Base-by-base conservation (phyloP, 805 yeast genomes). In the Hanseniaspora vineae region DNA sequence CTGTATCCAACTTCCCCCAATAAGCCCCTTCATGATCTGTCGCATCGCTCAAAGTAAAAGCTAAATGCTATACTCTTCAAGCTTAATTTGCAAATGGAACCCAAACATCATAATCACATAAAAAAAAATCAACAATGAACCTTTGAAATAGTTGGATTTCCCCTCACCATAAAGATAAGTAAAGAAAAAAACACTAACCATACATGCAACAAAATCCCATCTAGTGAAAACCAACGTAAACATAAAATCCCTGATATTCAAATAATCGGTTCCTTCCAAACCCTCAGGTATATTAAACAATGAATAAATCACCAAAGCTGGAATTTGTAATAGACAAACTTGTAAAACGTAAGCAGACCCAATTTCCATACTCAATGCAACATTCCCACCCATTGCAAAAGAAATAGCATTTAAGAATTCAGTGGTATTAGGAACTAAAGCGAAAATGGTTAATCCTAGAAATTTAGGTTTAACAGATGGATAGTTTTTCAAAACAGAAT, bases 281-380 rank as follows among this genome's bases (percentile, higher is more conserved):
- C 55, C 66, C 59, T 60, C 66, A 58, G 60, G 64, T 46, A 66
- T 67, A 59, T 58, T 72, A 65, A 67, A 70, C 49, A 83, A 73
- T 2, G 96, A 82, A 59, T 76, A 87, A 12, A 90, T 59, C 11
- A 88, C 95, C 59, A 92, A 73, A 1, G 92, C 80, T 0, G 98
- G 98, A 44, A 92, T 85, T 62, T 92, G 98, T 54, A 92, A 72
- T 50, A 92, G 69, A 55, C 96, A 90, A 14, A 92, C 98, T 64
- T 92, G 98, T 50, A 92, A 71, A 0, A 96, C 98, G 61, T 92
- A 92, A 0, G 98, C 98, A 52, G 95, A 81, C 51, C 98, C 98
- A 64, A 92, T 92, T 61, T 92, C 98, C 95, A 92, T 85, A 2
- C 96, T 85, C 43, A 92, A 69, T 0, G 98, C 96, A 47, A 92